Base-by-base conservation (phyloP, 2,329 filamentous ascomycete species). In the Diplodia mutila region DNA sequence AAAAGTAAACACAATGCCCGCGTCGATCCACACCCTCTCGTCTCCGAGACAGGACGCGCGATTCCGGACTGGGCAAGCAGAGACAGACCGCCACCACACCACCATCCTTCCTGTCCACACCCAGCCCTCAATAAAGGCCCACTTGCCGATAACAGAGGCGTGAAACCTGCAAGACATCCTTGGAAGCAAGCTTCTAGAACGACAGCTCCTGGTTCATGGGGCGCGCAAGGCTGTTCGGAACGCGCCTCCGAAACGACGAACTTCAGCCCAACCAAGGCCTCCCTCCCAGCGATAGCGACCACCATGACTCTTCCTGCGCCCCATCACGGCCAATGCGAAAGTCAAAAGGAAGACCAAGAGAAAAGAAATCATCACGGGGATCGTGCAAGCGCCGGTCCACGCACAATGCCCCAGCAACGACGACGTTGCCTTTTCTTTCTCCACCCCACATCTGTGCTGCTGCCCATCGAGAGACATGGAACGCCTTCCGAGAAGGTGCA, bases 61-160 rank as follows among this genome's bases (percentile, higher is more conserved):
- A 61, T 49, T n/a, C 42, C 18, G 23, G n/a, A 49, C 18, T 3
- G 42, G 48, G 25, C 39, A 48, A 59, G n/a, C 37, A 42, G 54
- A 59, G 55, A 61, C 55, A 61, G 55, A 48, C 55, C 55, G 55
- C 55, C 55, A 61, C 27, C 55, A 34, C 51, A 29, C 27, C 51
- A 29, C 12, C 51, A 53, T 27, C 27, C 52, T 54, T 34, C 52
- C 27, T 42, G 29, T 42, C 39, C 18, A 18, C 39, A 42, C 39
- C 8, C 39, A 7, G 39, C 39, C 39, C 7, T n/a, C 42, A n/a
- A 46, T 9, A 9, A 46, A 42, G 42, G 8, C 42, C 42, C 42
- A 46, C 42, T 46, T 46, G 42, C 42, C 42, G 42, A 46, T 21
- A 46, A 11, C 42, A 46, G 42, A 46, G 42, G 18, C 18, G n/a